Conservation (phyloP, 805 yeast species). For the Debaryomyces maramus region DNA sequence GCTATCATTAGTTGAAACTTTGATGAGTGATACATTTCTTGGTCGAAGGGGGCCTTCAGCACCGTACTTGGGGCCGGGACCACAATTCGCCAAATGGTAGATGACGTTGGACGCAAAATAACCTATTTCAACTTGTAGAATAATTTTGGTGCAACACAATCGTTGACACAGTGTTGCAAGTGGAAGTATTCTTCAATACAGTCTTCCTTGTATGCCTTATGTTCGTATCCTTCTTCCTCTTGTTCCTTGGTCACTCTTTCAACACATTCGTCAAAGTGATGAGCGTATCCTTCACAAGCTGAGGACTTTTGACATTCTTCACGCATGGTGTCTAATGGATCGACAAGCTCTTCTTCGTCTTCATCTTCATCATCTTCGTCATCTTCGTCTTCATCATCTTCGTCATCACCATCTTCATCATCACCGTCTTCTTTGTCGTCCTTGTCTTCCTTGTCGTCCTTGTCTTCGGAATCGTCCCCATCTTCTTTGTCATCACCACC, state of each 20-base stretch:
- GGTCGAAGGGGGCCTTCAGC: not conserved
- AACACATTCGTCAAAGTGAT: constrained; percentile 91
- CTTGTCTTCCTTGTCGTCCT: constrained; percentile 46
- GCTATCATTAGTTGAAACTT: not conserved
- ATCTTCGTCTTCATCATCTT: constrained; percentile 52
- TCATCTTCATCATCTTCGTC: constrained; percentile 67
- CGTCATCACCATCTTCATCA: constrained; percentile 34
- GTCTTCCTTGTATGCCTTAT: constrained; percentile 85
- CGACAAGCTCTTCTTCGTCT: constrained; percentile 65
- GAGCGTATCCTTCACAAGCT: constrained; percentile 70
- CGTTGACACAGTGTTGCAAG: constrained; percentile 88
- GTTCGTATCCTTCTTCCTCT: constrained; percentile 82
- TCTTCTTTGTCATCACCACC: constrained; percentile 15
- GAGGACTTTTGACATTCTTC: constrained; percentile 67
- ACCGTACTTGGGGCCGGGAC: not conserved
- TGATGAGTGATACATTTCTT: not conserved
- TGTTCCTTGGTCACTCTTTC: constrained; percentile 89
- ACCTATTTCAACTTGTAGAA: constrained; percentile 81
- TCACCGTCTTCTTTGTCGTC: constrained; percentile 30
- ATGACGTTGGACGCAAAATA: too few relatives aligned
- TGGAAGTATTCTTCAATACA: constrained; percentile 98
- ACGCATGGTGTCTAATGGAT: constrained; percentile 38
- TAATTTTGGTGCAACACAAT: constrained; percentile 87
- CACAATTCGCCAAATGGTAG: too few relatives aligned
- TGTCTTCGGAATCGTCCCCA: constrained; percentile 38